Conservation (phyloP, 805 yeast species). For the Isabelozyma heimii region DNA sequence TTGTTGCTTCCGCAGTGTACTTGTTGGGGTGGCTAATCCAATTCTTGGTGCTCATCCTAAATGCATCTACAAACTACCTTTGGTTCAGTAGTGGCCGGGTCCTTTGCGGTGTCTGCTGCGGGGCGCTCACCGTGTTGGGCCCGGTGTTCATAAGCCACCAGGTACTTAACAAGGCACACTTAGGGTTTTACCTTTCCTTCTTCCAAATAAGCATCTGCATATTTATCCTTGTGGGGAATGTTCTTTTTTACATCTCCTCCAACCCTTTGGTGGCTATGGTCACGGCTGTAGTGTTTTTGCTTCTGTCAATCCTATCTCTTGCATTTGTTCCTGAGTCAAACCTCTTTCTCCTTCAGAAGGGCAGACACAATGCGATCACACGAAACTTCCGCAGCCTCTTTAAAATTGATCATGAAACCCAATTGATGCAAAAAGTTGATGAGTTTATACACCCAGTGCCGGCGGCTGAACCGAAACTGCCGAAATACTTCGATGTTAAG, state of each 20-base stretch:
- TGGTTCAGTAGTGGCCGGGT: conserved; percentile 11
- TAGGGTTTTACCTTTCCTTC: conserved; percentile 16
- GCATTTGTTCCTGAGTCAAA: conserved; percentile 8
- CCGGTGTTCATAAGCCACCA: conserved; percentile 22
- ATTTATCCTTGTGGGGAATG: conserved; percentile 20
- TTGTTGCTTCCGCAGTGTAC: conserved; percentile 12
- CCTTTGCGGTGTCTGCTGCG: conserved; percentile 21
- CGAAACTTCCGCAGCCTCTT: conserved; percentile 1
- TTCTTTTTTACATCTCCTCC: conserved; percentile 3
- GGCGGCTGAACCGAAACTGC: neutral
- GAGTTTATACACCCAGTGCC: neutral
- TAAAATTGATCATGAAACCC: conserved; percentile 3
- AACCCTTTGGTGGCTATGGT: neutral
- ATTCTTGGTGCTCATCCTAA: neutral
- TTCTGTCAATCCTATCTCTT: neutral
- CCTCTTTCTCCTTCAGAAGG: neutral
- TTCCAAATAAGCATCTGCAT: conserved; percentile 21
- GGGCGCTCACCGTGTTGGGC: conserved; percentile 18
- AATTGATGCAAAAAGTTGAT: neutral
- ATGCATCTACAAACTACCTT: neutral
- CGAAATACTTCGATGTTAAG: neutral
- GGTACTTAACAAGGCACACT: conserved; percentile 8
- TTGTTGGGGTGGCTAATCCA: conserved; percentile 15
- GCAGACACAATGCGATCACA: neutral
- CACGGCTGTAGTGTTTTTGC: conserved; percentile 3